phyloP scores from a whole-genome alignment of 495 filamentous ascomycete species.

The Aspergillus coremiiformis region DNA sequence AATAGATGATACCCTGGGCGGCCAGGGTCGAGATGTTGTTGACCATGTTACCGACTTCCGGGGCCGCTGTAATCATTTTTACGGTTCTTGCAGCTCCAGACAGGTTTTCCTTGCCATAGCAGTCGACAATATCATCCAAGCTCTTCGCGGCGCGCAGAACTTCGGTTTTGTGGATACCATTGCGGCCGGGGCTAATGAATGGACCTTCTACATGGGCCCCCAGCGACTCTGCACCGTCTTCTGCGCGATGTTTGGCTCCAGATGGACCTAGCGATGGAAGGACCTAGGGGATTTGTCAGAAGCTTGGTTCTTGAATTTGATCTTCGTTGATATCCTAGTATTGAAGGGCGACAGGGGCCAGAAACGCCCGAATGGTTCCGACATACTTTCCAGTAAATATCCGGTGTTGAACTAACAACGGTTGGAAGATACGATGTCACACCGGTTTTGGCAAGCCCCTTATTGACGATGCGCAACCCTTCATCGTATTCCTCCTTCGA shows the following conservation, averaged over 20 bases:
- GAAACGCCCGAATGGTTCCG: background rate
- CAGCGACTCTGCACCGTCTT: slow-evolving; percentile 68
- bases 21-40: slow-evolving; percentile 52
- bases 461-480: slow-evolving; percentile 59
- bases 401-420: slow-evolving; percentile 53
- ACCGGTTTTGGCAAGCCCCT: slow-evolving; percentile 60
- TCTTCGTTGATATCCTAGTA: background rate
- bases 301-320: background rate
- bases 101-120: slow-evolving; percentile 64
- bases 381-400: slow-evolving; percentile 59
- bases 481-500: slow-evolving; percentile 55
- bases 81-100: slow-evolving; percentile 31
- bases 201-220: slow-evolving; percentile 83
- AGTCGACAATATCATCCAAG: slow-evolving; percentile 52
- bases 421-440: slow-evolving; percentile 83
- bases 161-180: slow-evolving; percentile 63
- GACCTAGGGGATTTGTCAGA: slow-evolving; percentile 33
- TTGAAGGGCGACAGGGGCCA: background rate
- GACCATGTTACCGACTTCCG: slow-evolving; percentile 62
- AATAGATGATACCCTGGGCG: slow-evolving; percentile 56
- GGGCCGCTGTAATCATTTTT: slow-evolving; percentile 74
- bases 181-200: slow-evolving; percentile 63
- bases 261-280: slow-evolving; percentile 69
- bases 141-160: slow-evolving; percentile 49
- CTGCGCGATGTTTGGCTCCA: slow-evolving; percentile 31